Evolutionary conservation across 345 rosid genomes (phyloP).

Genomic region (Mallotus nudiflorus): DNA sequence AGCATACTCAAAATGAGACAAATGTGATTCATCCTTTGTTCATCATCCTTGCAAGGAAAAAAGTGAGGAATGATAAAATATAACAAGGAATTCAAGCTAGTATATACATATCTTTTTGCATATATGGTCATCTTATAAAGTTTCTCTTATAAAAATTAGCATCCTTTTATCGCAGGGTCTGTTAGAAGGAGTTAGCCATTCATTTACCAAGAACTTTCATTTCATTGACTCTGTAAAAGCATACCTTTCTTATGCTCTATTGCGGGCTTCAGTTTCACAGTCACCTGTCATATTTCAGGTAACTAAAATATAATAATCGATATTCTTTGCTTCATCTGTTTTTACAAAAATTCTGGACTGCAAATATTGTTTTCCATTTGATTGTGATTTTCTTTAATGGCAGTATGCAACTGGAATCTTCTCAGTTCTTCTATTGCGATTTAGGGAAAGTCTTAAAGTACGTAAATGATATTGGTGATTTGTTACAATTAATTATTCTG

Average conservation of each 20-base stretch:
- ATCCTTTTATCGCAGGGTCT: slow-evolving; percentile 60
- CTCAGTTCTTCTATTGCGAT: slow-evolving; percentile 82
- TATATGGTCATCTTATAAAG: not conserved
- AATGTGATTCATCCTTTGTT: not conserved
- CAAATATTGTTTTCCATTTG: slow-evolving; percentile 27
- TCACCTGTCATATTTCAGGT: slow-evolving; percentile 95
- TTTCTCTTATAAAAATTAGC: not conserved
- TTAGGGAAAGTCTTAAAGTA: slow-evolving; percentile 97
- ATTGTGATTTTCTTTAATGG: slow-evolving; percentile 35
- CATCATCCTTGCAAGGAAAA: not conserved
- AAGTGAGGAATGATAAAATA: not conserved
- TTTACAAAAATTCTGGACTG: slow-evolving; percentile 18
- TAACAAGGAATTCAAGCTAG: slow-evolving; percentile 2
- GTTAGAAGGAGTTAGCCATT: slow-evolving; percentile 92
- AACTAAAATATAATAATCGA: slow-evolving; percentile 9
- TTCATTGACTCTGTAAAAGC: slow-evolving; percentile 99
- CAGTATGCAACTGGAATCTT: slow-evolving; percentile 99
- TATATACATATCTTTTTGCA: too few relatives aligned
- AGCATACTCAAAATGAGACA: not conserved
- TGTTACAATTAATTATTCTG: slow-evolving; percentile 10
- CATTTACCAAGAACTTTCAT: slow-evolving; percentile 89
- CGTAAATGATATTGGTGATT: slow-evolving; percentile 34
- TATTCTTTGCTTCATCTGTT: slow-evolving; percentile 19
- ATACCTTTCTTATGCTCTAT: slow-evolving; percentile 89
- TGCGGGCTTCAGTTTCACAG: slow-evolving; percentile 93